Base-by-base conservation (phyloP, 768 basidiomycete genomes). In the Boletus sensibilis region DNA sequence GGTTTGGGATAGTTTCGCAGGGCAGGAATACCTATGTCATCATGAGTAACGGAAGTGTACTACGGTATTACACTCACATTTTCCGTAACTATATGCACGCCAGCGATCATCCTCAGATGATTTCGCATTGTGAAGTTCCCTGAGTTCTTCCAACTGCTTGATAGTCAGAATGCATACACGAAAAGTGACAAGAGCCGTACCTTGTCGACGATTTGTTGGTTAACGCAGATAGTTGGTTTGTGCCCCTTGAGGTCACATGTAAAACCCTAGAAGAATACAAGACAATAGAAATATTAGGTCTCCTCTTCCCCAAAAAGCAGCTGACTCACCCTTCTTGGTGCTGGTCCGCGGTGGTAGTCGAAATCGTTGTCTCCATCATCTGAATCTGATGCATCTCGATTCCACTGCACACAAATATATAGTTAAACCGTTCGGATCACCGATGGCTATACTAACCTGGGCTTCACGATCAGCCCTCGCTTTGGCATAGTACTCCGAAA, bases 201-300 rank as follows among this genome's bases (percentile, higher is more conserved):
- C 78, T 89, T 90, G 64, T 87, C 85, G 33, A 90, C 78, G 45
- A 93, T 80, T 62, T 86, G 82, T 67, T 91, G 86, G 64, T 93
- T 93, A 4, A 76, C 75, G 55, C 82, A 84, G 5, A 65, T 64
- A 1, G 57, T 62, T 54, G 64, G 44, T 43, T 65, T 69, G 1
- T 56, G 64, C 27, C 75, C 74, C 60, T 79, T 81, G 16, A 72
- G 72, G 59, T 92, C 88, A 65, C 87, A 88, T 14, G 82, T 73
- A 71, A 82, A 92, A n/a, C 82, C 83, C 86, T 90, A 23, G 20
- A 31, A 21, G 25, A 35, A 44, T 4, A 14, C 13, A 38, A 40
- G 18, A 34, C 8, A 41, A 25, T 6, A n/a, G n/a, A 35, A n/a
- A 25, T 9, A 20, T 53, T 11, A 38, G 4, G 2, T 44, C 4